Conservation (phyloP, 2,329 filamentous ascomycete genomes). For the Huntiella bhutanensis region DNA sequence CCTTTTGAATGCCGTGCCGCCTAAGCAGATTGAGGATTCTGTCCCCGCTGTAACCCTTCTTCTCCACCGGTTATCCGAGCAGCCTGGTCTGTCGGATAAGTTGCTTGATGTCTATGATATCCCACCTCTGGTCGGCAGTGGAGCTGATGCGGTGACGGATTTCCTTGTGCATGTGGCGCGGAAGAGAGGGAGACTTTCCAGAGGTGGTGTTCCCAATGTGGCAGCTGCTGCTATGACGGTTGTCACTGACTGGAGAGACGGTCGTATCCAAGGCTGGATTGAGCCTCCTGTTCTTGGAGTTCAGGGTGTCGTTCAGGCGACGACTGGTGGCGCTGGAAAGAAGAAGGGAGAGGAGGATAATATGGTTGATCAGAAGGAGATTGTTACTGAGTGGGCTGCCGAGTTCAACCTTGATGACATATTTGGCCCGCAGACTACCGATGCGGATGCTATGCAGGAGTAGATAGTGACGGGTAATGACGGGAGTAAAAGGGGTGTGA, state of each 20-base stretch:
- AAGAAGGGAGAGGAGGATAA: slow-evolving; percentile 25
- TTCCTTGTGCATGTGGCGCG: slow-evolving; percentile 90
- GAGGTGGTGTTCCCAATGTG: slow-evolving; percentile 79
- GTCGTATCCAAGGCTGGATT: slow-evolving; percentile 81
- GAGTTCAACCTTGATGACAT: slow-evolving; percentile 91
- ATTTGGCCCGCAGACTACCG: slow-evolving; percentile 38
- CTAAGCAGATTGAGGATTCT: slow-evolving; percentile 86
- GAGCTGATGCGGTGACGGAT: slow-evolving; percentile 66
- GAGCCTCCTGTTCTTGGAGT: slow-evolving; percentile 53
- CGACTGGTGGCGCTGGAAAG: slow-evolving; percentile 15
- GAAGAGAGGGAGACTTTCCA: slow-evolving; percentile 74
- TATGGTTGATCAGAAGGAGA: slow-evolving; percentile 55
- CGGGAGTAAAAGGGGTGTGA: too few relatives aligned
- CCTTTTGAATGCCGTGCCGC: slow-evolving; percentile 78
- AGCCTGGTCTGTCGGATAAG: slow-evolving; percentile 56
- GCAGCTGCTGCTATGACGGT: slow-evolving; percentile 78
- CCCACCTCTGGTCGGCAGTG: slow-evolving; percentile 51
- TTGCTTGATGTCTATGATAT: slow-evolving; percentile 71
- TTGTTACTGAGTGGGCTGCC: slow-evolving; percentile 81
- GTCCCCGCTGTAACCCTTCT: slow-evolving; percentile 71
- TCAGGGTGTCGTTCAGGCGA: slow-evolving; percentile 17
- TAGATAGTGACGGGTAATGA: slow-evolving; percentile 14
- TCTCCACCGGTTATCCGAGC: slow-evolving; percentile 58
- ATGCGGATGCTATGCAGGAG: slow-evolving; percentile 32
- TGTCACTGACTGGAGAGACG: slow-evolving; percentile 91